Conservation (phyloP, 23 red algal species). For the Gracilaria gracilis region DNA sequence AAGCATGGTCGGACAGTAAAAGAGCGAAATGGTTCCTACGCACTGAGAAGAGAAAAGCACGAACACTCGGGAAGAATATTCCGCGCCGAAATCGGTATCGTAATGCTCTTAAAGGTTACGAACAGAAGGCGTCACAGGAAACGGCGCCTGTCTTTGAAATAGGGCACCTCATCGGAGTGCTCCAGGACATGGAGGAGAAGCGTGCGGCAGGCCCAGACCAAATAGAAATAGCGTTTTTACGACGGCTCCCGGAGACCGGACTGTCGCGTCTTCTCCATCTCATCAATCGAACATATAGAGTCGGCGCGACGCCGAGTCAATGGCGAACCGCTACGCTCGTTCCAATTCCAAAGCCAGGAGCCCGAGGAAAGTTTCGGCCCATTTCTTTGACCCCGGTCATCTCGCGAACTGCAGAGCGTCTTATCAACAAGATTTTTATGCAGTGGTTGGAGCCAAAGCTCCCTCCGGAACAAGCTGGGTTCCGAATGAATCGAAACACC, state of each 20-base stretch:
- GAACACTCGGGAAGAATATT: neutral
- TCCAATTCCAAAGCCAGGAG: neutral
- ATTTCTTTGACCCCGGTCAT: neutral
- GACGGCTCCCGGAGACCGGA: neutral
- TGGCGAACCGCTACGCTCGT: neutral
- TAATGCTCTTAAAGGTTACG: neutral
- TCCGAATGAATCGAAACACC: neutral
- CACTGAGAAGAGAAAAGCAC: neutral
- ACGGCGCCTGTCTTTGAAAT: neutral
- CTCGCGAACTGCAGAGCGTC: neutral
- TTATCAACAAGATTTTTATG: neutral
- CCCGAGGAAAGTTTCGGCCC: neutral
- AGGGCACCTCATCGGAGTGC: neutral
- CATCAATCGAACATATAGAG: neutral
- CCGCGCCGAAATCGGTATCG: neutral
- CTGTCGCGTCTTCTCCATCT: neutral
- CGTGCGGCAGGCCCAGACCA: neutral
- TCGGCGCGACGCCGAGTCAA: neutral
- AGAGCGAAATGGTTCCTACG: neutral
- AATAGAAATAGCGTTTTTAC: neutral
- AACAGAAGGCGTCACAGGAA: neutral
- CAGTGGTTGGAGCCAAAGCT: neutral
- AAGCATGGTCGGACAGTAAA: neutral
- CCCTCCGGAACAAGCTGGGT: neutral
- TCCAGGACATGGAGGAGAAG: neutral